phyloP scores from a whole-genome alignment of 1,284 basidiomycete genomes.

The Hemileia vastatrix region DNA sequence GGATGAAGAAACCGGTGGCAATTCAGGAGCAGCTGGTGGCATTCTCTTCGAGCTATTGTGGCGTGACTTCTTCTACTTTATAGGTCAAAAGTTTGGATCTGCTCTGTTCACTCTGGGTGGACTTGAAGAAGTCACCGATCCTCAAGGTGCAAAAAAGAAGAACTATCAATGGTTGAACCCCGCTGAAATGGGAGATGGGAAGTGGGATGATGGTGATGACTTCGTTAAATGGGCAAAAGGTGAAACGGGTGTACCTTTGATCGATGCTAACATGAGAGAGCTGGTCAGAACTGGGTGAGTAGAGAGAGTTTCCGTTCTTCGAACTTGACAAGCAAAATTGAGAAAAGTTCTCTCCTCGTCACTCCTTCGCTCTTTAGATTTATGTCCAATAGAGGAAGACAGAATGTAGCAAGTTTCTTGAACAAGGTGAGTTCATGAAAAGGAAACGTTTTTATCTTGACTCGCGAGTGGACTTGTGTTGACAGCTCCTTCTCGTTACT shows the following conservation, averaged over 20 bases:
- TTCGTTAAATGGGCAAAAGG: slow-evolving; percentile 32
- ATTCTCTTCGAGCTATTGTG: slow-evolving; percentile 38
- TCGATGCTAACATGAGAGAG: slow-evolving; percentile 38
- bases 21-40: slow-evolving; percentile 28
- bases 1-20: slow-evolving; percentile 20
- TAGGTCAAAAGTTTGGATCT: slow-evolving; percentile 36
- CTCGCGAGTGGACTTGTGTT: too few relatives aligned
- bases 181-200: slow-evolving; percentile 8
- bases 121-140: slow-evolving; percentile 22
- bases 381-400: too few relatives aligned
- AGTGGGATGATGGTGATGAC: slow-evolving; percentile 23
- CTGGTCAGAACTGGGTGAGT: slow-evolving; percentile 33
- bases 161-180: slow-evolving; percentile 32
- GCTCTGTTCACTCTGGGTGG: slow-evolving; percentile 33
- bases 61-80: slow-evolving; percentile 39
- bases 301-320: background rate
- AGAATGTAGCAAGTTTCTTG: too few relatives aligned
- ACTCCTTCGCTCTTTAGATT: too few relatives aligned
- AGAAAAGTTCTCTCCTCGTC: background rate
- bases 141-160: slow-evolving; percentile 23
- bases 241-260: slow-evolving; percentile 34
- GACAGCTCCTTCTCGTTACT: too few relatives aligned
- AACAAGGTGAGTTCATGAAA: too few relatives aligned
- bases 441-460: too few relatives aligned
- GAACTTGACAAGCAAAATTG: background rate